A percentile compares a stretch with the other conserved stretches of the same genome.
These are phyloP conservation scores for Kregervanrija delftensis DNA, from an alignment of 805 yeast species.

Conservation along the genomic window DNA sequence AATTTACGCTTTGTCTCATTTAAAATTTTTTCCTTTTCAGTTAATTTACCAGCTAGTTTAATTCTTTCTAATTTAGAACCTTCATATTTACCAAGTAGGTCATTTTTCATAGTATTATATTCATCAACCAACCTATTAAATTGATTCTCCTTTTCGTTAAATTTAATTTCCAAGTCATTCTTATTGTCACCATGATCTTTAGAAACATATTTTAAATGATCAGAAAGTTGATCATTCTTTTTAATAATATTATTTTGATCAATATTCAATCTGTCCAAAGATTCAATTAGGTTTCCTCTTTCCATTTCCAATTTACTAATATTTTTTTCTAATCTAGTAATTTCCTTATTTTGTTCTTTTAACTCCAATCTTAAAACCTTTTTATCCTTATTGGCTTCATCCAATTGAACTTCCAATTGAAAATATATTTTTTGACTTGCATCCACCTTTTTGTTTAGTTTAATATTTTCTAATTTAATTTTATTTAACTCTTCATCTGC, in stretches of 20 bases:
- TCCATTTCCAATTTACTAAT: slow-evolving; percentile 12
- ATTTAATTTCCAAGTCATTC: slow-evolving; percentile 15
- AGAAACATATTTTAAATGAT: neutral
- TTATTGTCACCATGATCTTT: neutral
- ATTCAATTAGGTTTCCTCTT: slow-evolving; percentile 10
- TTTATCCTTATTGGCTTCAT: neutral
- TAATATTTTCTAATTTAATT: neutral
- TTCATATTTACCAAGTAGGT: slow-evolving; percentile 16
- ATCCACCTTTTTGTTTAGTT: neutral
- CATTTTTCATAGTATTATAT: slow-evolving; percentile 28
- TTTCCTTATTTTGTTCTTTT: slow-evolving; percentile 10
- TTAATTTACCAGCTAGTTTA: no score
- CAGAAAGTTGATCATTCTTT: slow-evolving; percentile 11
- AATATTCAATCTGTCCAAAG: slow-evolving; percentile 15
- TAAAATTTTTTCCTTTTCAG: slow-evolving; percentile 1
- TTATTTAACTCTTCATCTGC: slow-evolving; percentile 2
- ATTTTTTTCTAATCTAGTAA: slow-evolving; percentile 11
- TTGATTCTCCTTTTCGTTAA: slow-evolving; percentile 16
- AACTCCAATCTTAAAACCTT: slow-evolving; percentile 5
- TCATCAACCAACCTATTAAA: slow-evolving; percentile 18
- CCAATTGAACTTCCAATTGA: slow-evolving; percentile 8
- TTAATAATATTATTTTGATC: slow-evolving; percentile 15
- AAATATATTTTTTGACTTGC: slow-evolving; percentile 11
- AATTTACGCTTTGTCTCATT: slow-evolving; percentile 1
- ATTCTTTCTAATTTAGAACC: slow-evolving; percentile 10